phyloP scores from a whole-genome alignment of 2,329 filamentous ascomycete species.

The Penicillium hesseltinei region DNA sequence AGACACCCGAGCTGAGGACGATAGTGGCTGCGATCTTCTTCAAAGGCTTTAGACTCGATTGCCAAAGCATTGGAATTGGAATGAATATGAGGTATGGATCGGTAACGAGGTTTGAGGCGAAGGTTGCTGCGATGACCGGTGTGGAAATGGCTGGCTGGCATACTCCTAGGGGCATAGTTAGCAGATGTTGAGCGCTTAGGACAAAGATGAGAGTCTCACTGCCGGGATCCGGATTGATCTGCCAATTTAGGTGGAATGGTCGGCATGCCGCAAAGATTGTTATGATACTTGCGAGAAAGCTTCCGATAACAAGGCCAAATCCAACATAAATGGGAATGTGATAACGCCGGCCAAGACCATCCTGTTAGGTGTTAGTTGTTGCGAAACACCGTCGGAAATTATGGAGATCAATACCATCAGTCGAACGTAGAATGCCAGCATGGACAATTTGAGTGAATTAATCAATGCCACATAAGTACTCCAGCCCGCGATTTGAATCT shows the following conservation, averaged over 20 bases:
- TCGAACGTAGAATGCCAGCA: constrained; percentile 55
- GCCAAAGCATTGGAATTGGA: constrained; percentile 56
- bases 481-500: constrained; percentile 54
- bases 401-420: constrained; percentile 40
- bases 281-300: constrained; percentile 49
- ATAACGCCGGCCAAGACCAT: constrained; percentile 27
- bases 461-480: constrained; percentile 51
- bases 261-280: constrained; percentile 52
- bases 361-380: constrained; percentile 9
- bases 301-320: constrained; percentile 47
- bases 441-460: constrained; percentile 52
- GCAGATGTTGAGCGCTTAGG: neutral
- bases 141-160: constrained; percentile 51
- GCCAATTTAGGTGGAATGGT: constrained; percentile 55
- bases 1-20: constrained; percentile 53
- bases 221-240: constrained; percentile 57
- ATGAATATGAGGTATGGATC: constrained; percentile 60
- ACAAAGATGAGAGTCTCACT: constrained; percentile 39
- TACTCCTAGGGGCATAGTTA: constrained; percentile 29
- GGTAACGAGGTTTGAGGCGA: constrained; percentile 52
- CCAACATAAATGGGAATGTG: constrained; percentile 48
- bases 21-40: constrained; percentile 53
- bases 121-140: constrained; percentile 49
- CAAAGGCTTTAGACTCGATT: constrained; percentile 45
- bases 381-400: neutral